Percentiles rank a stretch among this genome's conserved stretches.
These are phyloP conservation scores for Kockovaella imperatae DNA, from an alignment of 768 basidiomycete species.

Conservation along the genomic window DNA sequence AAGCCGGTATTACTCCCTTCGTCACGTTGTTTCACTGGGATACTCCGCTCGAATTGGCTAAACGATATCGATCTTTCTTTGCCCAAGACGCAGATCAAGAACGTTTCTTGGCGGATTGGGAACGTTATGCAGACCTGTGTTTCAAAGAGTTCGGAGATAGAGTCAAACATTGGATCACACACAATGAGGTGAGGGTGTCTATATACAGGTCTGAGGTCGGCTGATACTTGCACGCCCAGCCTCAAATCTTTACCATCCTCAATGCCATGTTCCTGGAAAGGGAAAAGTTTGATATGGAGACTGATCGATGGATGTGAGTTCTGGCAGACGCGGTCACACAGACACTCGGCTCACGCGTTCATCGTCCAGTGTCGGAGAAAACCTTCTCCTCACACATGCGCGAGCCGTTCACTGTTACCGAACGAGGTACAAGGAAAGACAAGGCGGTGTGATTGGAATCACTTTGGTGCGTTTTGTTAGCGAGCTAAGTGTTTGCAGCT, in stretches of 20 bases:
- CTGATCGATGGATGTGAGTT: background rate
- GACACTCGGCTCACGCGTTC: slow-evolving; percentile 2
- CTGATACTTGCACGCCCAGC: slow-evolving; percentile 2
- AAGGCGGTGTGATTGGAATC: slow-evolving; percentile 29
- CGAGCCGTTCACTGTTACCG: slow-evolving; percentile 27
- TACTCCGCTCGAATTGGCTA: slow-evolving; percentile 20
- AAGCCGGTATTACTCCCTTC: slow-evolving; percentile 21
- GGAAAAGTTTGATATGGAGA: background rate
- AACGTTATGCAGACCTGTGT: slow-evolving; percentile 15
- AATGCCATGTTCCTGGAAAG: background rate
- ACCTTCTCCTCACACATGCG: slow-evolving; percentile 26
- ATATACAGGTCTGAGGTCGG: background rate
- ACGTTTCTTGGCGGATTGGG: slow-evolving; percentile 17
- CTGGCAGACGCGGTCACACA: background rate
- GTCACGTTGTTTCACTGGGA: slow-evolving; percentile 39
- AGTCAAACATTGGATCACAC: slow-evolving; percentile 38
- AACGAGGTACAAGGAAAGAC: slow-evolving; percentile 15
- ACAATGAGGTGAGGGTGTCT: slow-evolving; percentile 33
- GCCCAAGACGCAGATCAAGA: slow-evolving; percentile 11
- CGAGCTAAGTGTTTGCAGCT: slow-evolving; percentile 3
- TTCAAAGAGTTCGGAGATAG: slow-evolving; percentile 34
- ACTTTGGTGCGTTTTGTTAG: slow-evolving; percentile 17
- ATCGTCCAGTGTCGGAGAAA: background rate
- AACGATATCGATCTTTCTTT: slow-evolving; percentile 22
- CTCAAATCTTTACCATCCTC: slow-evolving; percentile 20